Evolutionary conservation across 371 early-diverging fungal genomes (phyloP), one percentile per base, ranked within the genome.

Genomic region (Neoconidiobolus thromboides): DNA sequence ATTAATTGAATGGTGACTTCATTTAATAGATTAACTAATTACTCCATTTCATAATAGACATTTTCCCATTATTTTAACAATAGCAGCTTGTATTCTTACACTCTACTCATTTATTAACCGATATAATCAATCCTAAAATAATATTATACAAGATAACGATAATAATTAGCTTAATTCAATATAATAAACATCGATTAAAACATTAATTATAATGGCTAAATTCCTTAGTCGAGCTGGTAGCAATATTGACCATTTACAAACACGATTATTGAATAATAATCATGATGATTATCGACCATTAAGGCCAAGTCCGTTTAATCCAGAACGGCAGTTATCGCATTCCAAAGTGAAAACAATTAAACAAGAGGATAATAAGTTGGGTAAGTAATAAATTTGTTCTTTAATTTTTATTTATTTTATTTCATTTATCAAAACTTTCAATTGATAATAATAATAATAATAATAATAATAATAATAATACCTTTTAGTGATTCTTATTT

Each of bases 181-280:
- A 26, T 26, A 26, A 26, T 26, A 26, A 26, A 26, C 26, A 26
- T 26, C 26, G 26, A 26, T 26, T 26, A 26, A 26, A 26, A 26
- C 26, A 26, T 26, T 26, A 26, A 26, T 26, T 26, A 9, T 48
- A 38, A 62, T 62, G 62, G 55, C 62, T 5, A 62, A 62, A 49
- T 62, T 62, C 48, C 42, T 62, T 14, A 55, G 56, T 12, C 42
- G 57, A 48, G 62, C 56, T 0, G 62, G 62, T 2, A 38, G 39
- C 42, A 55, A 62, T 14, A 62, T 62, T 14, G 62, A 62, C 12
- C 49, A 55, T 48, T 48, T 62, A 10, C 57, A 62, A 56, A 39
- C 39, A 26, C 62, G 50, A n/a, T 36, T 62, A n/a, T 47, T 38
- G 26, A 38, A 51, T 38, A 5, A 14, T 38, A 36, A n/a, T 51